These are phyloP conservation scores for Cryphonectria carpinicola DNA, from an alignment of 2,329 filamentous ascomycete genomes.

Conservation along the genomic window DNA sequence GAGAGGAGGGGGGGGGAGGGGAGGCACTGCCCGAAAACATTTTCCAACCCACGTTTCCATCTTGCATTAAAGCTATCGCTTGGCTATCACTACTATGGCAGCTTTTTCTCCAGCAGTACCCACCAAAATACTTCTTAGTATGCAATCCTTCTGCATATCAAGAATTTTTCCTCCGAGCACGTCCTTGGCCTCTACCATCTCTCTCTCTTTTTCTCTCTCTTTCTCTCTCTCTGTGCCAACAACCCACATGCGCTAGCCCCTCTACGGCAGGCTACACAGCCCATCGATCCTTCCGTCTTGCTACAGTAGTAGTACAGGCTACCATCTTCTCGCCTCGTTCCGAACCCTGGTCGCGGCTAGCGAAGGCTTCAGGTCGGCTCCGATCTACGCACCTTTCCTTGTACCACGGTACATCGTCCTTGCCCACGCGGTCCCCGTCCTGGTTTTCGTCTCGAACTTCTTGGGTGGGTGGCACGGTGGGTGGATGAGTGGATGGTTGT, in stretches of 20 bases:
- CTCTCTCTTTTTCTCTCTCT: constrained; percentile 3
- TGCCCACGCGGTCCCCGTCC: constrained; percentile 13
- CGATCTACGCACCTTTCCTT: neutral
- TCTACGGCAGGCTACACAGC: constrained; percentile 16
- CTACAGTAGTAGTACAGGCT: constrained; percentile 16
- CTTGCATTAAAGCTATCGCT: neutral
- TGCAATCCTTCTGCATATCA: constrained; percentile 1
- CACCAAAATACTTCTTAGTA: neutral
- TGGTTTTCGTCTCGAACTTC: neutral
- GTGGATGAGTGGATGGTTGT: neutral
- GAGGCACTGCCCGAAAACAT: neutral
- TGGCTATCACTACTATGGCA: neutral
- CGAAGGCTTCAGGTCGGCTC: neutral
- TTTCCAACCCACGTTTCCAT: neutral
- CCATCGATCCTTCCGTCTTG: constrained; percentile 1
- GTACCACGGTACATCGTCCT: neutral
- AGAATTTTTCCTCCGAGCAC: neutral
- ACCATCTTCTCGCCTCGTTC: constrained; percentile 21
- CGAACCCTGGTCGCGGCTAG: constrained; percentile 16
- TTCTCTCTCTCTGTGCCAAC: neutral
- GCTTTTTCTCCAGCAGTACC: neutral
- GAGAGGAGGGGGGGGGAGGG: no score
- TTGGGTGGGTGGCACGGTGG: neutral
- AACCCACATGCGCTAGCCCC: constrained; percentile 14
- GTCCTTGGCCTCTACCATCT: neutral